phyloP scores from a whole-genome alignment of 805 yeast genomes.

The Saturnispora halmiae region DNA sequence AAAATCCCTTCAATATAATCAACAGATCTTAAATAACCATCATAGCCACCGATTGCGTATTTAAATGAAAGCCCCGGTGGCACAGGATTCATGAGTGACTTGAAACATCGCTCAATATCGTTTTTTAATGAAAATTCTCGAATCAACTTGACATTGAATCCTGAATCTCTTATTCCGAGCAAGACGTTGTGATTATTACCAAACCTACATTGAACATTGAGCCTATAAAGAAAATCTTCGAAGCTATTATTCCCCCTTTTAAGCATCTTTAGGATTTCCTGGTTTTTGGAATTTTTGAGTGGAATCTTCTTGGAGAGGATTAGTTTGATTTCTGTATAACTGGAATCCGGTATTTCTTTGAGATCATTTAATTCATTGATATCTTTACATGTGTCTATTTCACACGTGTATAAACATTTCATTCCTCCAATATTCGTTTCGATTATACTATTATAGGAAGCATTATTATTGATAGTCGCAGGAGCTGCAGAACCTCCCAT shows the following conservation, averaged over 20 bases:
- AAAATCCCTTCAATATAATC: constrained; percentile 11
- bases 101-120: constrained; percentile 12
- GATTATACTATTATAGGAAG: constrained; percentile 10
- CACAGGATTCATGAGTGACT: constrained; percentile 1
- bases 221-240: constrained; percentile 6
- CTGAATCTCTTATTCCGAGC: constrained; percentile 14
- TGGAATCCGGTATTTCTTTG: neutral
- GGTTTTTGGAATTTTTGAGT: neutral
- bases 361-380: neutral
- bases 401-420: constrained; percentile 12
- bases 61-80: constrained; percentile 2
- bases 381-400: constrained; percentile 11
- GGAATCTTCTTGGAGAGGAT: constrained; percentile 13
- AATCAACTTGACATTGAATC: constrained; percentile 11
- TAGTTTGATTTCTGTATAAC: constrained; percentile 16
- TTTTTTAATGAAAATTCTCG: constrained; percentile 7
- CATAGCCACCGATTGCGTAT: constrained; percentile 6
- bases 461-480: constrained; percentile 13
- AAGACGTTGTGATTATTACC: constrained; percentile 9
- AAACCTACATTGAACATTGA: constrained; percentile 14
- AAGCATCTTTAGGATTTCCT: constrained; percentile 7
- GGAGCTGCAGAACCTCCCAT: constrained; percentile 7
- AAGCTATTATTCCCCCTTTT: constrained; percentile 10
- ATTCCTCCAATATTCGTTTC: constrained; percentile 5
- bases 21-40: constrained; percentile 5